These are phyloP conservation scores for Fusarium lateritium DNA, from an alignment of 2,329 filamentous ascomycete genomes.

Conservation along the genomic window DNA sequence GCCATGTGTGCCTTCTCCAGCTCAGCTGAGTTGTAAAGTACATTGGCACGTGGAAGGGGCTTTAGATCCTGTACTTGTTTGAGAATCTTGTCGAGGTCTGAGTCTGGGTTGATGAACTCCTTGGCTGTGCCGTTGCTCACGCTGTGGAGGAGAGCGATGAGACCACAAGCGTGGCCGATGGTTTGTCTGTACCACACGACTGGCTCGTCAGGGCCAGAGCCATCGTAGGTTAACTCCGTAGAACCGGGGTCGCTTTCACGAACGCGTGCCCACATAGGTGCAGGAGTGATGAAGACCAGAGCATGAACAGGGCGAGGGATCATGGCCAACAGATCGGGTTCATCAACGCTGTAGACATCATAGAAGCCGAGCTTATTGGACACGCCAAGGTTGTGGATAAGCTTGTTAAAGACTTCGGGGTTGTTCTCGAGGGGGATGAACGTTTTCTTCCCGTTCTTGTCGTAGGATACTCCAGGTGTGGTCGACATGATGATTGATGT, in stretches of 20 bases:
- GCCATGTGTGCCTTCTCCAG: constrained; percentile 81
- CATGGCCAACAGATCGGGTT: constrained; percentile 81
- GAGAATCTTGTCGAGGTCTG: constrained; percentile 72
- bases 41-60: constrained; percentile 73
- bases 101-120: constrained; percentile 66
- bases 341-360: constrained; percentile 86
- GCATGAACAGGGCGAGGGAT: constrained; percentile 80
- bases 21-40: constrained; percentile 78
- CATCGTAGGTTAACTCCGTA: constrained; percentile 52
- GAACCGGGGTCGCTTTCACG: constrained; percentile 47
- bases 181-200: constrained; percentile 90
- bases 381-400: constrained; percentile 80
- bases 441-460: constrained; percentile 49
- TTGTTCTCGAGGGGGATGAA: constrained; percentile 70
- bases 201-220: constrained; percentile 66
- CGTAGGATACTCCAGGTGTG: constrained; percentile 33
- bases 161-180: constrained; percentile 85
- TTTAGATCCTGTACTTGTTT: constrained; percentile 72
- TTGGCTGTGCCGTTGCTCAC: constrained; percentile 77
- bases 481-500: constrained; percentile 27
- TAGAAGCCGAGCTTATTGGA: constrained; percentile 79
- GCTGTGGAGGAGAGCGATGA: constrained; percentile 83
- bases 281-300: constrained; percentile 84
- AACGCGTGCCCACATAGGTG: constrained; percentile 63
- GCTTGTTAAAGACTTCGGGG: constrained; percentile 81